Base-by-base conservation (phyloP, 1,284 basidiomycete species). In the Rugosomyces carneus region DNA sequence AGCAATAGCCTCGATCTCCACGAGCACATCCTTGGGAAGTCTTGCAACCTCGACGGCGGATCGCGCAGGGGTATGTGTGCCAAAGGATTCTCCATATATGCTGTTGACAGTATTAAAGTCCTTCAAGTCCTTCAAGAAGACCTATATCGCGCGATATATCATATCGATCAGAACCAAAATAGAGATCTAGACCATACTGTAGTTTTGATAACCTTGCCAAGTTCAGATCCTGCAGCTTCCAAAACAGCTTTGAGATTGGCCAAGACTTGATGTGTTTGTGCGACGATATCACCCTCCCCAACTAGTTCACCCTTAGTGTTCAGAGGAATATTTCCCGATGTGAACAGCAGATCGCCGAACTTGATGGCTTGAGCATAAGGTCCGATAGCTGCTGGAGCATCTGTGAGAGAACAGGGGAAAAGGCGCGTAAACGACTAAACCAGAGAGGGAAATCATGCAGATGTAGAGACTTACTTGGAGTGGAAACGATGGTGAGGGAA, bases 1-100 rank as follows among this genome's bases (percentile, higher is more conserved):
- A 11, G 84, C 89, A 61, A 95, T 88, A 57, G 82, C 84, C 70
- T 98, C 94, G 53, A 98, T 80, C 74, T 99, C 95, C 44, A 97
- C 86, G 29, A 94, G 73, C 5, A 74, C 73, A 51, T 75, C 72
- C 50, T 69, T 75, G 1, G 74, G 74, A 36, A 76, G 59, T 36
- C 58, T 64, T 35, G 72, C 66, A 42, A 84, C 91, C 72, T 92
- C 88, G 42, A 95, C 89, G 42, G 89, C 85, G 16, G 91, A 93
- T 51, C 95, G 77, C 1, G 95, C 92, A 40, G 95, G 95, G 69
- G 91, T 93, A 72, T 93, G 88, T 42, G 80, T 73, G n/a, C 87
- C 90, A 63, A 94, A 95, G 67, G 87, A 85, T 45, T 76, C 71
- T 37, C 76, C 76, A 64, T 93, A 93, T 43, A 87, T 69, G 5